Evolutionary conservation across 2,329 filamentous ascomycete genomes (phyloP).

Genomic region (Pestalotiopsis sp.): DNA sequence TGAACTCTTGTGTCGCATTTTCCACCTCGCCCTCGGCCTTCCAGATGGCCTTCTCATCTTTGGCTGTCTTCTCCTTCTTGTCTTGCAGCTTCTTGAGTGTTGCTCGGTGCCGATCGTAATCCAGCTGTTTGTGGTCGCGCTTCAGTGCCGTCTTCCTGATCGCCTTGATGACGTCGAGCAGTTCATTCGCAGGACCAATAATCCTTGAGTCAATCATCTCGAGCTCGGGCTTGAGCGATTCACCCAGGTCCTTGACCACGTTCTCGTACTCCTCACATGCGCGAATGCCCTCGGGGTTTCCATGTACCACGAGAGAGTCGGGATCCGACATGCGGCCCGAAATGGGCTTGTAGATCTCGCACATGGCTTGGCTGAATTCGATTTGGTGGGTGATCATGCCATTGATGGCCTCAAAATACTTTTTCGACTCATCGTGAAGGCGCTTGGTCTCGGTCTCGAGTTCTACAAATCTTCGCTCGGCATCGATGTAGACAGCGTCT

Average conservation of each 20-base stretch:
- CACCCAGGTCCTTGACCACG: slow-evolving; percentile 87
- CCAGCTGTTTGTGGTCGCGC: slow-evolving; percentile 95
- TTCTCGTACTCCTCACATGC: slow-evolving; percentile 96
- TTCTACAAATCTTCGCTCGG: slow-evolving; percentile 91
- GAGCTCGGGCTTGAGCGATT: slow-evolving; percentile 85
- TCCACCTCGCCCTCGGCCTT: slow-evolving; percentile 93
- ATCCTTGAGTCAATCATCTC: slow-evolving; percentile 96
- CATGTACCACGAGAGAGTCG: slow-evolving; percentile 77
- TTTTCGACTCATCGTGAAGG: slow-evolving; percentile 90
- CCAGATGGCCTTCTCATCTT: slow-evolving; percentile 97
- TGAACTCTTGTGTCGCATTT: slow-evolving; percentile 90
- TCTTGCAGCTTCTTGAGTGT: slow-evolving; percentile 93
- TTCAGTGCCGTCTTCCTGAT: slow-evolving; percentile 88
- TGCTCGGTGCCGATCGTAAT: slow-evolving; percentile 86
- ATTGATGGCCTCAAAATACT: slow-evolving; percentile 98
- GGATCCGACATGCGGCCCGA: slow-evolving; percentile 95
- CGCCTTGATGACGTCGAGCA: slow-evolving; percentile 92
- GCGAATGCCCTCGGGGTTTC: slow-evolving; percentile 88
- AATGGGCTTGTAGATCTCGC: slow-evolving; percentile 97
- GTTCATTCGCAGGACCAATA: slow-evolving; percentile 89
- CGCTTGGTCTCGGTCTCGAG: slow-evolving; percentile 95
- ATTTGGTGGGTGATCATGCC: slow-evolving; percentile 98
- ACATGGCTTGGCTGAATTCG: slow-evolving; percentile 94
- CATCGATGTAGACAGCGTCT: slow-evolving; percentile 91
- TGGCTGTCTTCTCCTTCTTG: slow-evolving; percentile 94